phyloP scores from a whole-genome alignment of 1,284 basidiomycete species.

The Sporisorium iseilematis-ciliati region DNA sequence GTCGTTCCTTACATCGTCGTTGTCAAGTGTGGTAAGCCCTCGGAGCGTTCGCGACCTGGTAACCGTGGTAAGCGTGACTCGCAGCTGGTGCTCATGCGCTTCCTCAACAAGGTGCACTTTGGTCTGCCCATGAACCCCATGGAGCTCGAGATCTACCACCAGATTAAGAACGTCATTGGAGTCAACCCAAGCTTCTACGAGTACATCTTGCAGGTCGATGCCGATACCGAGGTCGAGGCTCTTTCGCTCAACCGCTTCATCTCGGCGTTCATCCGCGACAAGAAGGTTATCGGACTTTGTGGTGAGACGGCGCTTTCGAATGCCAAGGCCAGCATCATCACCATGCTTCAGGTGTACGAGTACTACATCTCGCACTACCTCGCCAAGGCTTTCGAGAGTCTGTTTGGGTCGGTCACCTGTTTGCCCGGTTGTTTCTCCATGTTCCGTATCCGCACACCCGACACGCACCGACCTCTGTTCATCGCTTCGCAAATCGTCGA shows the following conservation, averaged over 20 bases:
- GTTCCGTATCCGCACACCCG: slow-evolving; percentile 68
- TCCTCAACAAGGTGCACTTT: slow-evolving; percentile 99
- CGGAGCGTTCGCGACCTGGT: slow-evolving; percentile 89
- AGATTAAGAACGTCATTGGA: slow-evolving; percentile 99
- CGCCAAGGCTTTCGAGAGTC: slow-evolving; percentile 95
- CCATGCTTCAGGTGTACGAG: slow-evolving; percentile 90
- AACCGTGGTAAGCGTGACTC: slow-evolving; percentile 81
- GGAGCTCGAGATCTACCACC: slow-evolving; percentile 97
- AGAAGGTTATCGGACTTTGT: slow-evolving; percentile 91
- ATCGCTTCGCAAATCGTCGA: slow-evolving; percentile 85
- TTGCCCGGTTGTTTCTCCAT: slow-evolving; percentile 77
- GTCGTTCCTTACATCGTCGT: slow-evolving; percentile 96
- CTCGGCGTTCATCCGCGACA: slow-evolving; percentile 86
- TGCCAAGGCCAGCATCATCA: slow-evolving; percentile 90
- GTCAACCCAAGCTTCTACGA: slow-evolving; percentile 99
- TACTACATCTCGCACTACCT: slow-evolving; percentile 76
- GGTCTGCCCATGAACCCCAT: slow-evolving; percentile 95
- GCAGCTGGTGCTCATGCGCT: slow-evolving; percentile 95
- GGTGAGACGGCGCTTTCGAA: slow-evolving; percentile 92
- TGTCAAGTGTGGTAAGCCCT: slow-evolving; percentile 97
- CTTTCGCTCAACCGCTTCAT: slow-evolving; percentile 88
- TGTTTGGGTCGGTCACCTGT: slow-evolving; percentile 98
- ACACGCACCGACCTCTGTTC: slow-evolving; percentile 70
- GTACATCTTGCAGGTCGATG: slow-evolving; percentile 95
- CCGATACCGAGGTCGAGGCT: slow-evolving; percentile 88